Base-by-base conservation (phyloP, 768 basidiomycete species). In the Hericium erinaceus region DNA sequence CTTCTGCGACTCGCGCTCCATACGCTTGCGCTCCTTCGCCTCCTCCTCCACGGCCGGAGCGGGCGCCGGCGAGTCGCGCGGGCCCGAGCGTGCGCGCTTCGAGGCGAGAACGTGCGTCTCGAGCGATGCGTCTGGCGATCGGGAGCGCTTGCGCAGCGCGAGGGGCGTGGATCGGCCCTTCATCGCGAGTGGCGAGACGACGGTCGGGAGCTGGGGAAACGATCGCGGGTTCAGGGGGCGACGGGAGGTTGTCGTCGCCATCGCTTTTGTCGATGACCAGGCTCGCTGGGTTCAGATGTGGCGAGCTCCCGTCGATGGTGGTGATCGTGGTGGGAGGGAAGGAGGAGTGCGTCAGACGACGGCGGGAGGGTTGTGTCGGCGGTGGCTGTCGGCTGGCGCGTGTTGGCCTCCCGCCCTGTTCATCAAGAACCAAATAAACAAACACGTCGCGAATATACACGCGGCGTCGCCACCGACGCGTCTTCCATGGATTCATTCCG, bases 181-280 rank as follows among this genome's bases (percentile, higher is more conserved):
- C 13, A 57, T 41, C 26, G 28, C 18, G 49, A 61, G 49, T 16
- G 62, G 62, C 24, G 62, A 61, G 13, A 60, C 59, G 37, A 48
- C 41, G 39, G 57, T 40, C 39, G 50, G 58, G 20, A 58, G 41
- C 39, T 63, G 62, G 39, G 61, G 62, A 49, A 63, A 55, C 39
- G 62, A 57, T 37, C 60, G 55, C 20, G 46, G 60, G 33, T 61
- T 59, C 46, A 61, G 62, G 48, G 60, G 62, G 26, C 60, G 60
- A 57, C 60, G 60, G 28, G 50, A 48, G 41, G 57, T 48, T 28
- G 28, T 33, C 28, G 62, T 59, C 26, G 62, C 62, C 56, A 63
- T 63, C 39, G 28, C 37, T 12, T 7, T 13, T 4, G 56, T 40
- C 15, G 8, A 15, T 50, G 26, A 18, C 37, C 7, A 20, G 39